Conservation (phyloP, 2,329 filamentous ascomycete genomes). For the Neofusicoccum umdonicola region DNA sequence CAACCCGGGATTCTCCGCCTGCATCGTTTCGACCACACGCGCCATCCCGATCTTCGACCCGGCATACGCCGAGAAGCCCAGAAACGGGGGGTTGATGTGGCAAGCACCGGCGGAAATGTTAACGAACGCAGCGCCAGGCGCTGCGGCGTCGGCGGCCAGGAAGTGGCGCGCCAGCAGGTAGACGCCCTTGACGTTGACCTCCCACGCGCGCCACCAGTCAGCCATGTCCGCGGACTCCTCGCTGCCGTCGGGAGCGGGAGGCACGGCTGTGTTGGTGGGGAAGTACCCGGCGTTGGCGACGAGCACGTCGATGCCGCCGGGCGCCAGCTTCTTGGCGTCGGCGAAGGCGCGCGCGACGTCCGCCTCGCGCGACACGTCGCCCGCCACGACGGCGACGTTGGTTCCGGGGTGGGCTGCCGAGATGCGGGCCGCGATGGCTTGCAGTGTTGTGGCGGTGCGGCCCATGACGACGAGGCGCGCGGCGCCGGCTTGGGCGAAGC, state of each 20-base stretch:
- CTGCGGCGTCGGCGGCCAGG: conserved; percentile 23
- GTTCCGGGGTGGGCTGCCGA: conserved; percentile 16
- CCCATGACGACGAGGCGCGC: conserved; percentile 45
- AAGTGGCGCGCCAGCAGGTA: conserved; percentile 26
- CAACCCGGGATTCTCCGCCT: conserved; percentile 36
- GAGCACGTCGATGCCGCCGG: conserved; percentile 23
- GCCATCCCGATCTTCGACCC: conserved; percentile 35
- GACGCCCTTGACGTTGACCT: conserved; percentile 22
- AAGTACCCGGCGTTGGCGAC: conserved; percentile 26
- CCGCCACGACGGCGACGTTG: conserved; percentile 19
- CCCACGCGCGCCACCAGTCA: conserved; percentile 20
- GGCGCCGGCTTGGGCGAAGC: conserved; percentile 47
- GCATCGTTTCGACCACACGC: conserved; percentile 38
- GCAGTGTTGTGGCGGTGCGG: conserved; percentile 34
- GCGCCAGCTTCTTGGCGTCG: conserved; percentile 17
- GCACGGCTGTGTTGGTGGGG: neutral
- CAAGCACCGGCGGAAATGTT: conserved; percentile 23
- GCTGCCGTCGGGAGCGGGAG: conserved; percentile 3
- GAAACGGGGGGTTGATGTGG: conserved; percentile 12
- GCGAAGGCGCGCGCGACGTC: conserved; percentile 25
- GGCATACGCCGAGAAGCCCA: conserved; percentile 29
- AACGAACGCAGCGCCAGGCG: conserved; percentile 23
- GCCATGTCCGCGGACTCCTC: neutral
- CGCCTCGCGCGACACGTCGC: conserved; percentile 23
- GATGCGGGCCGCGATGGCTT: conserved; percentile 27